phyloP scores from a whole-genome alignment of 306 rosid genomes.

The Rubus parviflorus region DNA sequence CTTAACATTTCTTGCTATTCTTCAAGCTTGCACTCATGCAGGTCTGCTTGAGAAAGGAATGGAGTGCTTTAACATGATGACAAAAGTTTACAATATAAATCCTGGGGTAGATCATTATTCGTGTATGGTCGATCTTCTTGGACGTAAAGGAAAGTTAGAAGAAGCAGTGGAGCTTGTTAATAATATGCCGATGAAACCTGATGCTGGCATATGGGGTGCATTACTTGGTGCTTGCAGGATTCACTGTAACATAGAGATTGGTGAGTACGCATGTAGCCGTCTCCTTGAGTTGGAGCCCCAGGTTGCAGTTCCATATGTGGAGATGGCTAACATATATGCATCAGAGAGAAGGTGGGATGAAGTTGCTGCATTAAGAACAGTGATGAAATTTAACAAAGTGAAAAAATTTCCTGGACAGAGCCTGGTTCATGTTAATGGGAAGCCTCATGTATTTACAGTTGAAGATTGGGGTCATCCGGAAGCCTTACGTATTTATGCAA shows the following conservation, averaged over 20 bases:
- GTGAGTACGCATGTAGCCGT: slow-evolving; percentile 35
- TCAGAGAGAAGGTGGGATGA: slow-evolving; percentile 62
- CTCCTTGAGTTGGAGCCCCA: slow-evolving; percentile 55
- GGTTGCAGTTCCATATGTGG: slow-evolving; percentile 52
- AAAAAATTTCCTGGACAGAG: slow-evolving; percentile 66
- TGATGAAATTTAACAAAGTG: slow-evolving; percentile 52
- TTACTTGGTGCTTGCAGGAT: slow-evolving; percentile 67
- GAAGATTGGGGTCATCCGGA: slow-evolving; percentile 61
- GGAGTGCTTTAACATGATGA: slow-evolving; percentile 54
- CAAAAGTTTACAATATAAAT: slow-evolving; percentile 32
- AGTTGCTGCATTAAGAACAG: slow-evolving; percentile 55
- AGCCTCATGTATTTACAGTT: slow-evolving; percentile 45
- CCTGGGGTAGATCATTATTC: slow-evolving; percentile 74
- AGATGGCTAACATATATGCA: slow-evolving; percentile 71
- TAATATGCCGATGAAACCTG: slow-evolving; percentile 56
- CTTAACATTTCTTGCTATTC: slow-evolving; percentile 66
- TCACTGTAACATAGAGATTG: slow-evolving; percentile 46
- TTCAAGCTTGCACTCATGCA: slow-evolving; percentile 73
- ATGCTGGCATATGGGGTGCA: slow-evolving; percentile 67
- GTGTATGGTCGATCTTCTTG: slow-evolving; percentile 61
- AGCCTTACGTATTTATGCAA: slow-evolving; percentile 40
- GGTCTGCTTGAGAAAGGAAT: slow-evolving; percentile 65
- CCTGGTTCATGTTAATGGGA: slow-evolving; percentile 50
- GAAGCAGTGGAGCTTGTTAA: slow-evolving; percentile 60
- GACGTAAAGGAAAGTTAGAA: slow-evolving; percentile 48